Evolutionary conservation across 2,329 filamentous ascomycete genomes (phyloP).

Genomic region (Camptophora hylomeconis): DNA sequence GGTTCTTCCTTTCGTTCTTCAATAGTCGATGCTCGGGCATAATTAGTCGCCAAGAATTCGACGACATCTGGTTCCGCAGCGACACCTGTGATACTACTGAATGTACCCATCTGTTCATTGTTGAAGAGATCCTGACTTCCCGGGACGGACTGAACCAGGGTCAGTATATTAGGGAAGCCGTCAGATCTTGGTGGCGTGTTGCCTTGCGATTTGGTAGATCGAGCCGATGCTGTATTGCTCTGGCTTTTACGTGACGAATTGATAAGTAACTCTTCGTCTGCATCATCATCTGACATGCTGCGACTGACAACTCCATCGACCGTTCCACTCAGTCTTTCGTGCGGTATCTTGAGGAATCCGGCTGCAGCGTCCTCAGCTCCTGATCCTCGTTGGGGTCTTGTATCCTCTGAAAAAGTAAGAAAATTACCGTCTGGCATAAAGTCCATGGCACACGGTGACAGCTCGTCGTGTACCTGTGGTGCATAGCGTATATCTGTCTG

Average conservation of each 20-base stretch:
- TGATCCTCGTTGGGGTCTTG: slow-evolving; percentile 30
- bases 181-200: slow-evolving; percentile 40
- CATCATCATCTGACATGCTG: slow-evolving; percentile 42
- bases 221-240: slow-evolving; percentile 31
- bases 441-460: slow-evolving; percentile 42
- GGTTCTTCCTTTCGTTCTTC: slow-evolving; percentile 15
- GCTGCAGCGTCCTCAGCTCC: slow-evolving; percentile 26
- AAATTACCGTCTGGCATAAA: slow-evolving; percentile 46
- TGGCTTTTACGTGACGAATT: slow-evolving; percentile 32
- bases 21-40: slow-evolving; percentile 26
- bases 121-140: slow-evolving; percentile 15
- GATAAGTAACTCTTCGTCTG: slow-evolving; percentile 41
- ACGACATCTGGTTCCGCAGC: slow-evolving; percentile 29
- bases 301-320: slow-evolving; percentile 35
- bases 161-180: slow-evolving; percentile 33
- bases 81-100: slow-evolving; percentile 35
- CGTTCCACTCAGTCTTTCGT: slow-evolving; percentile 31
- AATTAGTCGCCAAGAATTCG: slow-evolving; percentile 29
- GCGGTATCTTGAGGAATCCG: slow-evolving; percentile 27
- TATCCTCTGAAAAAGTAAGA: slow-evolving; percentile 40
- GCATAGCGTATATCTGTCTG: slow-evolving; percentile 50
- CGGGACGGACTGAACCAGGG: slow-evolving; percentile 37
- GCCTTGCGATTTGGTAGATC: slow-evolving; percentile 39
- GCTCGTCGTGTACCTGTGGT: slow-evolving; percentile 44
- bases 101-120: slow-evolving; percentile 35